A percentile compares a stretch with the other conserved stretches of the same genome.
Conservation (phyloP, 2,329 filamentous ascomycete genomes). For the Colletotrichum sojae region DNA sequence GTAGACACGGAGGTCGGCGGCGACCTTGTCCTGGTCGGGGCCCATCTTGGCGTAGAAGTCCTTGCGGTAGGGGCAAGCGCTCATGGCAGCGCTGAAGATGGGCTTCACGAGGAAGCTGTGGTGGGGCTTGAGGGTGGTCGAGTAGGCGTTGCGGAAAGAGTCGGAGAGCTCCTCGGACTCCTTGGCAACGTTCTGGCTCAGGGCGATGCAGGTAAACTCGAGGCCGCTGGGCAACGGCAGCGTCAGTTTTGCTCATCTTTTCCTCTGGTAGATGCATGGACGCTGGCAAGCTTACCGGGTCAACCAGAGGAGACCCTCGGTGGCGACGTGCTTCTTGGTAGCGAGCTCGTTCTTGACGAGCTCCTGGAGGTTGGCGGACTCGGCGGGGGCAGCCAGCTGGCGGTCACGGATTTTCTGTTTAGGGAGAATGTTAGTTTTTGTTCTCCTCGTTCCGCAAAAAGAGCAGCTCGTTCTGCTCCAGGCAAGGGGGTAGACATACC, state of each 20-base stretch:
- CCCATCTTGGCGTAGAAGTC: constrained; percentile 95
- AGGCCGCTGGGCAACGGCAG: constrained; percentile 75
- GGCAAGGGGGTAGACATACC: constrained; percentile 62
- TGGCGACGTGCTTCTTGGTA: constrained; percentile 88
- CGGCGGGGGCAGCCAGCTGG: constrained; percentile 81
- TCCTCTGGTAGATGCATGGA: constrained; percentile 5
- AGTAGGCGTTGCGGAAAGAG: constrained; percentile 91
- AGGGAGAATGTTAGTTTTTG: constrained; percentile 1
- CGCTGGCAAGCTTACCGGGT: constrained; percentile 73
- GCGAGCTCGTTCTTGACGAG: constrained; percentile 91
- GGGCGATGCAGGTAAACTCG: constrained; percentile 91
- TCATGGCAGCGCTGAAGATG: constrained; percentile 93
- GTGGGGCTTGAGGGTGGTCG: constrained; percentile 90
- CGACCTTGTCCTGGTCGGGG: constrained; percentile 73
- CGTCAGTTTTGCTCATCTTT: constrained; percentile 22
- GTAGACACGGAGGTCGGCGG: constrained; percentile 77
- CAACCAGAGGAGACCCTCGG: constrained; percentile 93
- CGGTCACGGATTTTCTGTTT: constrained; percentile 88
- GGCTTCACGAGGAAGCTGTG: constrained; percentile 93
- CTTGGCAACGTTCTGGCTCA: constrained; percentile 82
- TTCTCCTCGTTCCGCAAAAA: background rate
- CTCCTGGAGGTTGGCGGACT: constrained; percentile 88
- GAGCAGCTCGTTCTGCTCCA: constrained; percentile 10
- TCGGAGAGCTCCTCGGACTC: constrained; percentile 81
- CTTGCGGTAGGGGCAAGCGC: constrained; percentile 90